Conservation (phyloP, 495 filamentous ascomycete species). For the Friedmanniomyces simplex region DNA sequence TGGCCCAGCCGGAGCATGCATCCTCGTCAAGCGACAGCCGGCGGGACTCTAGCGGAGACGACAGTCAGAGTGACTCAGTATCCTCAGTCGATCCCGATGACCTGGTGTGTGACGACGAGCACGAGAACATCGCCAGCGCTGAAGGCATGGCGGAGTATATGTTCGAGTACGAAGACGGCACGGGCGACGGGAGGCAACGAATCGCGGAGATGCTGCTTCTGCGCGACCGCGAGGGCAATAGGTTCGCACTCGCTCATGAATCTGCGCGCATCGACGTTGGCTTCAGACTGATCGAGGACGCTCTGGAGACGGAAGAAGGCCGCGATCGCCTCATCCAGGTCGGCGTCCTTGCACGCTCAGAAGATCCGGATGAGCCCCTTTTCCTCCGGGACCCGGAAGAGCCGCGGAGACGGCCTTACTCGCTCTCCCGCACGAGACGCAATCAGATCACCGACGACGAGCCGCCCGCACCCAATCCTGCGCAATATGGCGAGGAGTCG, state of each 20-base stretch:
- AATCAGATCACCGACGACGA: not conserved
- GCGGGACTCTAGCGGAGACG: slow-evolving; percentile 2
- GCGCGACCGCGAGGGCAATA: slow-evolving; percentile 5
- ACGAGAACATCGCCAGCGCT: not conserved
- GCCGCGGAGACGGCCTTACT: not conserved
- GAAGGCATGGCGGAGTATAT: slow-evolving; percentile 12
- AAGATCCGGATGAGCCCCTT: not conserved
- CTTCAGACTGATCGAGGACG: slow-evolving; percentile 20
- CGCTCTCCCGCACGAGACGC: not conserved
- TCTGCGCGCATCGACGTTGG: slow-evolving; percentile 11
- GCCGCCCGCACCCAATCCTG: slow-evolving; percentile 3
- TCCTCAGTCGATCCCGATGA: slow-evolving; percentile 18
- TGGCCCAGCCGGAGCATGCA: not conserved
- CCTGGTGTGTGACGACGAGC: slow-evolving; percentile 12
- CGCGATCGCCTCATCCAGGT: slow-evolving; percentile 5
- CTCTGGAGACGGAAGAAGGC: slow-evolving; percentile 21
- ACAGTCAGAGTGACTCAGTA: slow-evolving; percentile 1
- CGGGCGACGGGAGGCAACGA: slow-evolving; percentile 1
- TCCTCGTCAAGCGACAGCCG: slow-evolving; percentile 1
- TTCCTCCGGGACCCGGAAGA: not conserved
- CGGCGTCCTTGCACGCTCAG: not conserved
- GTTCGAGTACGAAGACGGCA: slow-evolving; percentile 4
- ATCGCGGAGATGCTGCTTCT: not conserved
- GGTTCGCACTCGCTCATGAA: slow-evolving; percentile 12
- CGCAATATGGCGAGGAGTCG: not conserved